Percentiles rank a stretch among this genome's conserved stretches.
Conservation (phyloP, 495 filamentous ascomycete species). For the Acidomyces sp. region DNA sequence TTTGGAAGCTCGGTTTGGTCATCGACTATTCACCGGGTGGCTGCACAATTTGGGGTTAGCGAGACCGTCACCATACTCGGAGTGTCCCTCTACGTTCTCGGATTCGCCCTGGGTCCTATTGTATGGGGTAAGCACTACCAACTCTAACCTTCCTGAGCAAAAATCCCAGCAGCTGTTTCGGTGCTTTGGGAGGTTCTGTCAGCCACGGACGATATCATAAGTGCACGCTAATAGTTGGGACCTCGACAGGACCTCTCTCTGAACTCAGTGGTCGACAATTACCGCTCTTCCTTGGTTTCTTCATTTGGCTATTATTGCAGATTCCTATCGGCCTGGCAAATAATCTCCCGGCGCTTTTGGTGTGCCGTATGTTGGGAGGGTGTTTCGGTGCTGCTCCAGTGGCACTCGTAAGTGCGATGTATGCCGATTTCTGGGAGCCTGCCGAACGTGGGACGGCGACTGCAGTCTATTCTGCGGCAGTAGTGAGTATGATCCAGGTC, state of each 20-base stretch:
- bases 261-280: constrained; percentile 43
- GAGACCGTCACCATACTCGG: constrained; percentile 39
- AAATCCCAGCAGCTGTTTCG: too few species aligned
- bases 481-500: too few species aligned
- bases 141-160: too few species aligned
- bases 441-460: not conserved
- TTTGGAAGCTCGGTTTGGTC: constrained; percentile 46
- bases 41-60: constrained; percentile 34
- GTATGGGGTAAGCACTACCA: too few species aligned
- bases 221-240: too few species aligned
- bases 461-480: too few species aligned
- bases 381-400: constrained; percentile 51
- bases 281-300: constrained; percentile 42
- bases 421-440: constrained; percentile 24
- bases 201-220: too few species aligned
- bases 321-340: constrained; percentile 48
- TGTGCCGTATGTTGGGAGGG: constrained; percentile 50
- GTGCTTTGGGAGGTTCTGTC: too few species aligned
- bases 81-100: constrained; percentile 41
- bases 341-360: constrained; percentile 45
- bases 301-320: constrained; percentile 44
- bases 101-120: not conserved
- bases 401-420: constrained; percentile 45
- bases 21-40: constrained; percentile 34
- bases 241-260: constrained; percentile 43